These are phyloP conservation scores for Alternaria viburni DNA, from an alignment of 2,329 filamentous ascomycete species.

Conservation along the genomic window DNA sequence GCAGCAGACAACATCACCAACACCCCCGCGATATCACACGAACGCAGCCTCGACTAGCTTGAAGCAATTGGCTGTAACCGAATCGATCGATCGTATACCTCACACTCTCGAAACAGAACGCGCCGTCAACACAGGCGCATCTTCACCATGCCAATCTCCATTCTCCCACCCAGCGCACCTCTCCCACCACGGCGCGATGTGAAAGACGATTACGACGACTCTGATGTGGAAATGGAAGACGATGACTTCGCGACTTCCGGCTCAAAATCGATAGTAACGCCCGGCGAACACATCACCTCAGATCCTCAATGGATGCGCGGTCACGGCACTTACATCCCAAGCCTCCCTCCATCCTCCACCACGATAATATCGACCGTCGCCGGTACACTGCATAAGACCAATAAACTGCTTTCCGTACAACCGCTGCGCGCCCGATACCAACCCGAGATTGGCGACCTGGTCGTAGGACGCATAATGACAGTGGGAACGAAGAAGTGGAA, in stretches of 20 bases:
- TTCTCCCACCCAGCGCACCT: slow-evolving; percentile 58
- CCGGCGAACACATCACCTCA: slow-evolving; percentile 84
- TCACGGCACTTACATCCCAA: slow-evolving; percentile 84
- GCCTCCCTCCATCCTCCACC: slow-evolving; percentile 54
- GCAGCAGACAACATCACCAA: neutral
- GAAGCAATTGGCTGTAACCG: neutral
- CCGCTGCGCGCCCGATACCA: slow-evolving; percentile 91
- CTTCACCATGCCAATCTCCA: slow-evolving; percentile 63
- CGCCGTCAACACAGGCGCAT: neutral
- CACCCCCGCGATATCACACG: neutral
- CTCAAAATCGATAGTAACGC: slow-evolving; percentile 72
- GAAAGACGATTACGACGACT: slow-evolving; percentile 55
- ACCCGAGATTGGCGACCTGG: slow-evolving; percentile 94
- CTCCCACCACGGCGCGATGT: slow-evolving; percentile 37
- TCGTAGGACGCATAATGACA: slow-evolving; percentile 90
- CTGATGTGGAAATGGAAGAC: slow-evolving; percentile 57
- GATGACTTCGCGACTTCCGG: slow-evolving; percentile 41
- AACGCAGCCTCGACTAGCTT: neutral
- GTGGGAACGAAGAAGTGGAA: slow-evolving; percentile 95
- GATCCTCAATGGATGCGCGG: slow-evolving; percentile 99
- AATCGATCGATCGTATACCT: neutral
- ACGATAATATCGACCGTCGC: slow-evolving; percentile 89
- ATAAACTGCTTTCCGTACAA: slow-evolving; percentile 92
- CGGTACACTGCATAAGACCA: slow-evolving; percentile 88
- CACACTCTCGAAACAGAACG: neutral